Base-by-base conservation (phyloP, 805 yeast species). In the Scheffersomyces stipitis region DNA sequence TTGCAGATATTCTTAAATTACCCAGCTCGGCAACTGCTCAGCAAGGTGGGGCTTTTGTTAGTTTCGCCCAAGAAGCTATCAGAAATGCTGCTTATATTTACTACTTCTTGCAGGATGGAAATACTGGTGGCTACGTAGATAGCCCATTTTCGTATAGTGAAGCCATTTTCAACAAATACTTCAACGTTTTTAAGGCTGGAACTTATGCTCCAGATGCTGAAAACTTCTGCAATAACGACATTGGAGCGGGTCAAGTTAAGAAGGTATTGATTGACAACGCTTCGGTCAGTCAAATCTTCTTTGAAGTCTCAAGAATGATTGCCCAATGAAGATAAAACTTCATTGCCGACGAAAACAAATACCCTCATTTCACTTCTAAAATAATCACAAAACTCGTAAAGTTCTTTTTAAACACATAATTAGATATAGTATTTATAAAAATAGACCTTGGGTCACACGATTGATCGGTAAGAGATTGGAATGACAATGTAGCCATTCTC, bases 241-340 rank as follows among this genome's bases (percentile, higher is more conserved):
- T 35, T 22, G 18, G 30, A 8, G 47, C 48, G 5, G 20, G 33
- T 3, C n/a, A n/a, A n/a, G 41, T 33, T 23, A 38, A 39, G 7
- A 40, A 28, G 32, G 26, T 46, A 1, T 49, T 57, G 30, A 39
- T 57, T 33, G 46, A 51, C 30, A 44, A 42, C 33, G 49, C 50
- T 5, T 51, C 60, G 8, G 48, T 45, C 4, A 48, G 52, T 2
- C 60, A 55, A 32, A 44, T 52, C 10, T 55, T 49, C 29, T 41
- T 50, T 24, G 47, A 42, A 14, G 44, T 39, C 6, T 24, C 36
- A 1, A 34, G 49, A 30, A n/a, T n/a, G n/a, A n/a, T n/a, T n/a
- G n/a, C n/a, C n/a, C n/a, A n/a, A n/a, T n/a, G n/a, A n/a, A n/a
- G n/a, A n/a, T n/a, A n/a, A n/a, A n/a, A n/a, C n/a, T n/a, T n/a